phyloP scores from a whole-genome alignment of 163 green algal species.

The Chloroidium sp. region DNA sequence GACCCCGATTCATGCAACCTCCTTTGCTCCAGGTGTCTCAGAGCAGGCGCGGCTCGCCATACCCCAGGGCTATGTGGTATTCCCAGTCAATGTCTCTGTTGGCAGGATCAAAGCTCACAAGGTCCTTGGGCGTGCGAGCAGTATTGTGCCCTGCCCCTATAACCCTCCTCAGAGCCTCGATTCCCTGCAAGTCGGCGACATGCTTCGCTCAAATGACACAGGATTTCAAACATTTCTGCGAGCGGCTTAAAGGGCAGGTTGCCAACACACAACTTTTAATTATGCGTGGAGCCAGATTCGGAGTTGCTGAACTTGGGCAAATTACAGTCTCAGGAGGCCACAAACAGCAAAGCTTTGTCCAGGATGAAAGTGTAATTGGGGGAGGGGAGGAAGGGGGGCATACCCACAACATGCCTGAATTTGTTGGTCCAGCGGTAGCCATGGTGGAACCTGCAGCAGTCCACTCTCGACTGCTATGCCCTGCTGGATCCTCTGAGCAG shows the following conservation, averaged over 20 bases:
- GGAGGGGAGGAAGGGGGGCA: background rate
- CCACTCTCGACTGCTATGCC: no score
- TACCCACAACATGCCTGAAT: conserved; percentile 84
- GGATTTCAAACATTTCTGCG: background rate
- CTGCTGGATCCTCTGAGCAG: no score
- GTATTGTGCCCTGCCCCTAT: conserved; percentile 1
- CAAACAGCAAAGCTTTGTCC: background rate
- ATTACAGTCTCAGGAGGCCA: no score
- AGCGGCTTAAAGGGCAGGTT: background rate
- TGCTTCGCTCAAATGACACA: background rate
- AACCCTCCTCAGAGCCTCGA: background rate
- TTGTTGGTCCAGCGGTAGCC: conserved; percentile 84
- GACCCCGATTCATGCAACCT: no score
- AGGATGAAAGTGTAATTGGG: background rate
- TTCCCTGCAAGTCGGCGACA: background rate
- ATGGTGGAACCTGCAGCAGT: conserved; percentile 66
- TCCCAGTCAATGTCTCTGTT: background rate
- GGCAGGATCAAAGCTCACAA: background rate
- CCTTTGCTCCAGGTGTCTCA: background rate
- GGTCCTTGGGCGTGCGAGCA: background rate
- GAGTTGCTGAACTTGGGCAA: no score
- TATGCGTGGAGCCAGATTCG: no score
- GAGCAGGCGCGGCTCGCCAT: background rate
- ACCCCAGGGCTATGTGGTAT: background rate
- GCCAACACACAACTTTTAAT: background rate